Evolutionary conservation across 371 early-diverging fungal species (phyloP), one percentile per base, ranked within the genome.

Genomic region (Mortierella sp.): DNA sequence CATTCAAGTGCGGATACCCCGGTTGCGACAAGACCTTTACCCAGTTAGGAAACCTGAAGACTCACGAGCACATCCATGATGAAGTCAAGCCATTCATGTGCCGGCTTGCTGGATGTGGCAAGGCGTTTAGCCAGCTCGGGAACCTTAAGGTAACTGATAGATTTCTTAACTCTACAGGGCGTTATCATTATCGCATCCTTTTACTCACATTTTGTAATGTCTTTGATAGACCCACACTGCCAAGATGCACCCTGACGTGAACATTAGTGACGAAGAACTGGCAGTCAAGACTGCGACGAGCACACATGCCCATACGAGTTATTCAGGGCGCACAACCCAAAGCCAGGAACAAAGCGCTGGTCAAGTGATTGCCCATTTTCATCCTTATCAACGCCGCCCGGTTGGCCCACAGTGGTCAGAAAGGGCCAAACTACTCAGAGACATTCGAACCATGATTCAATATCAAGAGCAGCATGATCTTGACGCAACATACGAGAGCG

Each of bases 11-110:
- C 57, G 64, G 74, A 10, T 85, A 84, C 62, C 84, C 85, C 63
- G 86, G 84, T 16, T 96, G 95, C 73, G 87, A 80, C 70, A 92
- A 92, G 79, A 84, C 92, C 8, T 95, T 94, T 72, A 90, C 93
- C 12, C 95, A 94, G 78, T 87, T 91, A 6, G 94, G 94, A 1
- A 94, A 95, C 70, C 86, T 96, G n/a, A 93, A 92, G 72, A 94
- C 94, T 8, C 95, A 95, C 70, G 91, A 91, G 78, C 88, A 90
- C 51, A 91, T 87, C 59, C 94, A 93, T 77, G 89, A 90, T 47
- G 89, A 89, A 16, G 94, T 91, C 40, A 90, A 90, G 71, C 94
- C 93, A 8, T 92, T 87, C 84, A 87, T 88, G 81, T 93, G 93
- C 66, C 63, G 81, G 26, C 83, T 81, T 62, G 77, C 79, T 40